Evolutionary conservation across 2,329 filamentous ascomycete genomes (phyloP).

Genomic region (Leptographium lundbergii): DNA sequence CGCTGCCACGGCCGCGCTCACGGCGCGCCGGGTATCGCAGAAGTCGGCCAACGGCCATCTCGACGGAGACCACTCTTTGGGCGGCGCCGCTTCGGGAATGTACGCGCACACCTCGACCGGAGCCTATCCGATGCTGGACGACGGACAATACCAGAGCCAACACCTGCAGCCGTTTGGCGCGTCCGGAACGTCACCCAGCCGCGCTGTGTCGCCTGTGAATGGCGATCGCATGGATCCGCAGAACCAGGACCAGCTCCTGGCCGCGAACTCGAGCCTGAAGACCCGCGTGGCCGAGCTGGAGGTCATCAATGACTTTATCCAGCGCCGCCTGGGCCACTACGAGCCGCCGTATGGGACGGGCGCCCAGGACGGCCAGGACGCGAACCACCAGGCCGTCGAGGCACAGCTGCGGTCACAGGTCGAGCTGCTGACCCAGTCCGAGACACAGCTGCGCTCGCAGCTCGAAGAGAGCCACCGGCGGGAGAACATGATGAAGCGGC

Average conservation of each 20-base stretch:
- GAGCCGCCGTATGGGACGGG: conserved; percentile 45
- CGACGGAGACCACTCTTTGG: conserved; percentile 68
- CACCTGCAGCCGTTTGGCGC: conserved; percentile 36
- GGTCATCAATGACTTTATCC: conserved; percentile 78
- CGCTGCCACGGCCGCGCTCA: conserved; percentile 39
- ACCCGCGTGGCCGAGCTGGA: conserved; percentile 92
- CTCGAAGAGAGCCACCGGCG: conserved; percentile 66
- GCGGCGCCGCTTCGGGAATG: conserved; percentile 63
- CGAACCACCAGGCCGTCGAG: conserved; percentile 31
- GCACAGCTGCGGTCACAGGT: conserved; percentile 36
- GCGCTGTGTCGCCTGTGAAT: conserved; percentile 33
- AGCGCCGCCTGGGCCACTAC: conserved; percentile 58
- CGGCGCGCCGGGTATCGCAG: conserved; percentile 49
- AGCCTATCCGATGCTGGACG: conserved; percentile 60
- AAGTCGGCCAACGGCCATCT: conserved; percentile 60
- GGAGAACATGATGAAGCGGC: conserved; percentile 70
- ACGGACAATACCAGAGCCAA: conserved; percentile 53
- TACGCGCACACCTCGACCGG: conserved; percentile 59
- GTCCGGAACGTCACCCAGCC: conserved; percentile 40
- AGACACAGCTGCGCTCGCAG: conserved; percentile 44
- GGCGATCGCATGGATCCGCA: conserved; percentile 59
- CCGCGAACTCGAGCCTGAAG: conserved; percentile 76
- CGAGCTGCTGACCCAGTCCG: conserved; percentile 42
- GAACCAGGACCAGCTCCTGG: conserved; percentile 67
- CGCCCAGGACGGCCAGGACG: conserved; percentile 27